Evolutionary conservation across 192 early-diverging fungal genomes (phyloP), one percentile per base, ranked within the genome.

Genomic region (Linnemannia hyalina): DNA sequence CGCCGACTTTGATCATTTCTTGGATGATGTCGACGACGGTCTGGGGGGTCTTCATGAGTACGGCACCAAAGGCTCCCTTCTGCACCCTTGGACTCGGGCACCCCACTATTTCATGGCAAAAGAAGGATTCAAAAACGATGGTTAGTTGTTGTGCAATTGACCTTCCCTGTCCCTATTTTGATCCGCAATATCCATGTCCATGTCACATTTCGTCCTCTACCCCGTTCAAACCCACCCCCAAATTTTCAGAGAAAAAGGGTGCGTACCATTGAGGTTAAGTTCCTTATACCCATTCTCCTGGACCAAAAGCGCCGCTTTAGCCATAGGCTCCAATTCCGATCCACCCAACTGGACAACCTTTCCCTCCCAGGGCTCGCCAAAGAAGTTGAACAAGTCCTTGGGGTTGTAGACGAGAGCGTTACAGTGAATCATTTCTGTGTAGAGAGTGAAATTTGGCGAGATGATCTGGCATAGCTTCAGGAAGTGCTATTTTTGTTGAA

Each of bases 391-490:
- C 9, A 93, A 65, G 49, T 81, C 73, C 3, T 83, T 70, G 16
- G 80, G 81, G n/a, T 90, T 81, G 18, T 91, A 81, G 11, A 90
- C 69, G 22, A 93, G 83, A 29, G 92, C 91, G 44, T 92, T 90
- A 42, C 87, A 87, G 76, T 95, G 95, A 32, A 95, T 87, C 95
- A 96, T 96, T 82, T 96, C 95, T 1, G 92, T 93, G 83, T 94
- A 96, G 36, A 95, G 89, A 52, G 88, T 85, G 78, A 92, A 90
- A 52, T 90, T 90, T 44, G 93, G 91, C 6, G 95, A 95, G 52
- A 96, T 94, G 41, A 96, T 91, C 57, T 89, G 90, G 40, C 93
- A 83, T 15, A 96, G 82, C 38, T 91, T 90, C 65, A 94, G 81
- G 80, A 95, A 96, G 75, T 89, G 92, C 91, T 92, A 63, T 35